A percentile compares a stretch with the other conserved stretches of the same genome.
These are phyloP conservation scores for Lactuca saligna DNA, from an alignment of 129 eudicot species.

Conservation along the genomic window DNA sequence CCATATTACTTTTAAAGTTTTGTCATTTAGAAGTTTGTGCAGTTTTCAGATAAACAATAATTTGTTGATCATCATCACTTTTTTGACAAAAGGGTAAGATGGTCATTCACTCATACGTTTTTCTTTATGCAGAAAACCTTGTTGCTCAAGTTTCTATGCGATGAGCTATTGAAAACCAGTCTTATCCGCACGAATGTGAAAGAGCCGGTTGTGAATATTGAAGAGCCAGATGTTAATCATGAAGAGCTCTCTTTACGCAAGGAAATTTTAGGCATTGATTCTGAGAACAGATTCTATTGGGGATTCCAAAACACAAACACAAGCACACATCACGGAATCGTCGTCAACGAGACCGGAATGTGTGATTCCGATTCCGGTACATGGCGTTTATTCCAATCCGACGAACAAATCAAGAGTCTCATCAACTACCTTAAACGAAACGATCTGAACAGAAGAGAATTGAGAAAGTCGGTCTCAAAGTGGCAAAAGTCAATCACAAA, in stretches of 20 bases:
- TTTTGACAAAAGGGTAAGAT: too few relatives aligned
- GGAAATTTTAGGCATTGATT: constrained; percentile 50
- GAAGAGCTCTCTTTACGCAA: constrained; percentile 30
- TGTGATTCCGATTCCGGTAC: not conserved
- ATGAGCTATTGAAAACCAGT: constrained; percentile 38
- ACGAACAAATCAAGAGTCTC: constrained; percentile 31
- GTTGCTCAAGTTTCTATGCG: constrained; percentile 43
- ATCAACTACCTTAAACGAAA: constrained; percentile 21
- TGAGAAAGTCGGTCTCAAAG: constrained; percentile 38
- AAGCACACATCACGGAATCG: constrained; percentile 27
- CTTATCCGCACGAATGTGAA: constrained; percentile 35
- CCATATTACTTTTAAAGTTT: too few relatives aligned
- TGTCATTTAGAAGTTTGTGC: too few relatives aligned
- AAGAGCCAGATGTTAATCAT: not conserved
- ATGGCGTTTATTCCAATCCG: constrained; percentile 44
- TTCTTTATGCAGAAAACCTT: constrained; percentile 43
- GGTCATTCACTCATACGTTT: not conserved
- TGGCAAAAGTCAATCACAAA: constrained; percentile 29
- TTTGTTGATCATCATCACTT: not conserved
- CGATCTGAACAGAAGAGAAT: constrained; percentile 28
- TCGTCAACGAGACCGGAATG: constrained; percentile 1
- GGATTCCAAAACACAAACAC: constrained; percentile 31
- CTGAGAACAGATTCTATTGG: constrained; percentile 54
- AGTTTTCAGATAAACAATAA: too few relatives aligned
- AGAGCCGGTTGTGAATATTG: not conserved